Base-by-base conservation (phyloP, 2,329 filamentous ascomycete genomes). In the Beauveria caledonica region DNA sequence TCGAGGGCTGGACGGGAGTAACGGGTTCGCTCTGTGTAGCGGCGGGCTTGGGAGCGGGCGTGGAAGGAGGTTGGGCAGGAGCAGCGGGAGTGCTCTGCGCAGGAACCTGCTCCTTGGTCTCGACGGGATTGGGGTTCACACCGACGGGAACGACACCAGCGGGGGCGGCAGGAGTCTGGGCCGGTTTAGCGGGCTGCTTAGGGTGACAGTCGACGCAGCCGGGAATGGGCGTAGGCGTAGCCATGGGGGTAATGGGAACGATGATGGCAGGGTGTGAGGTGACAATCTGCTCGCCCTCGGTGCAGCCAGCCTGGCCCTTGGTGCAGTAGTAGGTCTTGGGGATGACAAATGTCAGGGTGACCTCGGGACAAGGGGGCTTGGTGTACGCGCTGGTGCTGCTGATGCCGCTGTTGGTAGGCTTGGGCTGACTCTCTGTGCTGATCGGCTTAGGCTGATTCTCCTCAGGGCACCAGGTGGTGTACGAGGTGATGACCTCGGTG, bases 391-490 rank as follows among this genome's bases (percentile, higher is more conserved):
- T 62, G 48, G 53, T 59, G 50, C 48, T 62, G 50, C 50, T 54
- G 55, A 15, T 19, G 60, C 61, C 49, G 49, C 39, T 55, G 33
- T 36, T 36, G 33, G 33, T 36, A 36, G 55, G 45, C 23, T 27
- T 53, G 61, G 49, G 54, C 25, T 55, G 42, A 11, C 10, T 33
- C 29, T 33, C 29, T 10, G 60, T 58, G 44, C 46, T 39, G 52
- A 59, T 52, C 17, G 57, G 40, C 58, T 60, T 60, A 29, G 58
- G 13, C 44, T 45, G 33, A 5, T 44, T 62, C 40, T 61, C 59
- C 10, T 71, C 69, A 10, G 74, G 74, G 71, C 72, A 76, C 53
- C 76, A 69, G 7, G 73, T 76, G 25, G 73, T 76, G 60, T 72
- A 73, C 54, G 55, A 50, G 9, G 67, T 62, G 60, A 74, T 68